Evolutionary conservation across 306 rosid species (phyloP).

Genomic region (Cyamopsis tetragonoloba): DNA sequence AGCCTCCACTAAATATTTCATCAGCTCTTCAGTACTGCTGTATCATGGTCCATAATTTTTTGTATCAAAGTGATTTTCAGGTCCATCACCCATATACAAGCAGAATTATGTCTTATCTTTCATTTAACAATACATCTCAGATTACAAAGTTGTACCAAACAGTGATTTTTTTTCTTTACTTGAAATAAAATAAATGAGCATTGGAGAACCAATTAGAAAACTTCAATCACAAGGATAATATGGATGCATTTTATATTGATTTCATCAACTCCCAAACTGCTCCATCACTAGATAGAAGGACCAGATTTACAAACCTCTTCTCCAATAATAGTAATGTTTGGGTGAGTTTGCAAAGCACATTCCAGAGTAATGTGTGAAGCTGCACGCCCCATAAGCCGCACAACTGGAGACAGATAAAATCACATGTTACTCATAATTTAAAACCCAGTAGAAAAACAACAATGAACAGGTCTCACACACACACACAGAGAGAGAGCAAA

Average conservation of each 20-base stretch:
- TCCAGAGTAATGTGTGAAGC: constrained; percentile 98
- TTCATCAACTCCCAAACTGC: neutral
- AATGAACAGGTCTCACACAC: neutral
- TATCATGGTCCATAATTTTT: neutral
- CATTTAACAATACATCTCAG: neutral
- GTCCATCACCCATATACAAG: neutral
- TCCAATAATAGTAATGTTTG: constrained; percentile 89
- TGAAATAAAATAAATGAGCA: neutral
- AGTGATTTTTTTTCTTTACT: constrained; percentile 5
- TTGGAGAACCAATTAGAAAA: constrained; percentile 1
- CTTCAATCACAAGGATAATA: constrained; percentile 5
- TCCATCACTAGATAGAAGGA: constrained; percentile 11
- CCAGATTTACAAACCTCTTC: constrained; percentile 58
- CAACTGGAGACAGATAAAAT: constrained; percentile 63
- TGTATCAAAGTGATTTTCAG: neutral
- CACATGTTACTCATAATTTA: constrained; percentile 14
- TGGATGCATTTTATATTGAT: constrained; percentile 12
- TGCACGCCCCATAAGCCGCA: constrained; percentile 99
- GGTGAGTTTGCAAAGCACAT: constrained; percentile 99
- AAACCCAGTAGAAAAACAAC: constrained; percentile 6
- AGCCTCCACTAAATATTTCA: constrained; percentile 13
- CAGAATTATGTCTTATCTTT: neutral
- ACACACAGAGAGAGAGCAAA: neutral
- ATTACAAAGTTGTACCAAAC: constrained; percentile 4
- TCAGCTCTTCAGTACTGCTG: constrained; percentile 1